phyloP scores from a whole-genome alignment of 148 eudicot species.

The Amaranthus hypochondriacus region DNA sequence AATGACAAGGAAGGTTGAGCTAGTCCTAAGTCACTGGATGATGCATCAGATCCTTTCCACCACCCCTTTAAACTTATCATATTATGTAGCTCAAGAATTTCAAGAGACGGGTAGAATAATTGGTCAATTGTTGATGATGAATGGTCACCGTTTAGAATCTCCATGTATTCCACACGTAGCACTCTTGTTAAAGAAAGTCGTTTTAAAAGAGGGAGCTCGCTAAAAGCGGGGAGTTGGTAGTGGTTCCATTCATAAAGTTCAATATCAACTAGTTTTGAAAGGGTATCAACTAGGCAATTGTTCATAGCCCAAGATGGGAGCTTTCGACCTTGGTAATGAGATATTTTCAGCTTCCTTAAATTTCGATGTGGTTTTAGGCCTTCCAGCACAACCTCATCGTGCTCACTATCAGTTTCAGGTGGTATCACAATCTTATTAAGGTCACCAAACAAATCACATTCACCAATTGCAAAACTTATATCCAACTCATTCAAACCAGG shows the following conservation, averaged over 20 bases:
- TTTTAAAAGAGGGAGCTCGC: conserved; percentile 12
- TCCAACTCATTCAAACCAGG: neutral
- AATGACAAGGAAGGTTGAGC: conserved; percentile 11
- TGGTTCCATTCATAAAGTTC: neutral
- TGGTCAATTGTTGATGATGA: neutral
- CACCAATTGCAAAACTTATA: neutral
- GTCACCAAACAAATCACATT: no score
- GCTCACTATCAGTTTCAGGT: no score
- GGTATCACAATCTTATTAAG: no score
- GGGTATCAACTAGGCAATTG: neutral
- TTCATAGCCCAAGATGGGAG: conserved; percentile 19
- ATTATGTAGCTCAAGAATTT: conserved; percentile 12
- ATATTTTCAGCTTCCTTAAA: conserved; percentile 9
- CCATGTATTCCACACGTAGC: conserved; percentile 1
- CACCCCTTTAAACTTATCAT: conserved; percentile 22
- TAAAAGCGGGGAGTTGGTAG: conserved; percentile 9
- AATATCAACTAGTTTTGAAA: conserved; percentile 21
- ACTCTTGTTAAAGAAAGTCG: neutral
- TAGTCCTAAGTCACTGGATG: neutral
- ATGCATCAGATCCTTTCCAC: conserved; percentile 10
- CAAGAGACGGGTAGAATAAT: conserved; percentile 30
- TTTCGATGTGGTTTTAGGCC: conserved; percentile 19
- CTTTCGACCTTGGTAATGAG: neutral
- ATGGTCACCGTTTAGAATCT: neutral
- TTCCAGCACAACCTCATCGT: conserved; percentile 13